Evolutionary conservation across 164 flowering plant genomes (phyloP).

Genomic region (Berberis thunbergii): DNA sequence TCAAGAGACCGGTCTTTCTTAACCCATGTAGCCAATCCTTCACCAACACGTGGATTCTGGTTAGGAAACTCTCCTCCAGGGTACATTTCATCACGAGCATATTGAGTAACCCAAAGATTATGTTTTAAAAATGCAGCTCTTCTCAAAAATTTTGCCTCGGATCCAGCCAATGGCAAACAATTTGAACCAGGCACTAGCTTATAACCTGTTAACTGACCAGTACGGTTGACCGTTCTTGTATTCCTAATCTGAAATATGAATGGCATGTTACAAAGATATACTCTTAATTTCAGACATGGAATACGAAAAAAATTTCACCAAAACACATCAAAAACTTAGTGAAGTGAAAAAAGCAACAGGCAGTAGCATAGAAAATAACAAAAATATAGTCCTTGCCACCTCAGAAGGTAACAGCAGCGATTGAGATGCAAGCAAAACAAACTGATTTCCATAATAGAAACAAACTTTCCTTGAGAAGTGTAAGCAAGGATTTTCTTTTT

Average conservation of each 20-base stretch:
- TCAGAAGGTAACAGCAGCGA: too few species aligned
- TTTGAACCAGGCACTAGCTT: slow-evolving; percentile 83
- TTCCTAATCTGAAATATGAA: slow-evolving; percentile 50
- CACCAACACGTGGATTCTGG: slow-evolving; percentile 83
- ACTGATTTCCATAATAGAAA: too few species aligned
- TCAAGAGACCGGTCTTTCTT: slow-evolving; percentile 64
- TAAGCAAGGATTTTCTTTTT: too few species aligned
- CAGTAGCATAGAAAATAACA: too few species aligned
- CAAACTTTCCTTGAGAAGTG: too few species aligned
- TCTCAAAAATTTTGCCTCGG: slow-evolving; percentile 73
- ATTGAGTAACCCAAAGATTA: slow-evolving; percentile 83
- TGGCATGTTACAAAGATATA: too few species aligned
- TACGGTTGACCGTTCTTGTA: slow-evolving; percentile 75
- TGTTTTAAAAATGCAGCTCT: slow-evolving; percentile 86
- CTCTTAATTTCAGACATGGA: too few species aligned
- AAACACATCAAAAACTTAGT: too few species aligned
- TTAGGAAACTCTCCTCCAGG: slow-evolving; percentile 95
- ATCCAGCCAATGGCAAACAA: slow-evolving; percentile 78
- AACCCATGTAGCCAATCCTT: slow-evolving; percentile 81
- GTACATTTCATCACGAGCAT: slow-evolving; percentile 55
- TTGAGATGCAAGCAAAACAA: too few species aligned
- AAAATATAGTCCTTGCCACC: too few species aligned
- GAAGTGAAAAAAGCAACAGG: too few species aligned
- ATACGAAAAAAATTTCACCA: too few species aligned
- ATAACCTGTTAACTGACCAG: slow-evolving; percentile 80